phyloP scores from a whole-genome alignment of 805 yeast genomes.

The Jamesozyma piceae region DNA sequence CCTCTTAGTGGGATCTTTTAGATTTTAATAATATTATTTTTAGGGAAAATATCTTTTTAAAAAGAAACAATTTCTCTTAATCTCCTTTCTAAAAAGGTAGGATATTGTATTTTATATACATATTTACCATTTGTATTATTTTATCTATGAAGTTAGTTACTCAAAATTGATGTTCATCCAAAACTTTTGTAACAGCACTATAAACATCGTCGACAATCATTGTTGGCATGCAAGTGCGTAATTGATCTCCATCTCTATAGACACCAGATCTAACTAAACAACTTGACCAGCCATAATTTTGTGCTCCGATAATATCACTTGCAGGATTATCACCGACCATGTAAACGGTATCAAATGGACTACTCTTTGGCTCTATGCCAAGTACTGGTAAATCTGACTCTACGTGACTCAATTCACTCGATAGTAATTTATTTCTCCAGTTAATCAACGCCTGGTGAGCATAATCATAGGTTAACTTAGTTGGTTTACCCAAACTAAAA shows the following conservation, averaged over 20 bases:
- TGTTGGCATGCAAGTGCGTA: conserved; percentile 38
- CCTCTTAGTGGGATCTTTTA: too few species aligned
- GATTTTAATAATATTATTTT: too few species aligned
- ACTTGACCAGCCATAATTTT: conserved; percentile 79
- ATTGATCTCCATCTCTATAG: conserved; percentile 46
- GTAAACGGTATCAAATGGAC: conserved; percentile 55
- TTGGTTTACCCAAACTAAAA: conserved; percentile 74
- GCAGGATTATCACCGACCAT: conserved; percentile 98
- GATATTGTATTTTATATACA: neutral
- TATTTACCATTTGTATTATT: neutral
- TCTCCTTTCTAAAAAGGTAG: neutral
- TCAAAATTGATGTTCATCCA: conserved; percentile 7
- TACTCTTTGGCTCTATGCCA: conserved; percentile 31
- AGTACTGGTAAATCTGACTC: conserved; percentile 36
- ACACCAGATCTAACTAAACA: conserved; percentile 85
- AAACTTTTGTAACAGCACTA: conserved; percentile 37
- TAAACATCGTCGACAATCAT: conserved; percentile 42
- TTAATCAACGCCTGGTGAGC: conserved; percentile 61
- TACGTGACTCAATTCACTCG: conserved; percentile 6
- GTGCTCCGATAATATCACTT: conserved; percentile 85
- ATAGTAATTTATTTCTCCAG: conserved; percentile 37
- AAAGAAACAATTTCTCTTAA: too few species aligned
- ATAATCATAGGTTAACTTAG: conserved; percentile 65
- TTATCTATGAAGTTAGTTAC: neutral
- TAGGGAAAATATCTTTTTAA: too few species aligned